A percentile compares a stretch with the other conserved stretches of the same genome.
phyloP scores from a whole-genome alignment of 257 asterid species.

The Haberlea rhodopensis region DNA sequence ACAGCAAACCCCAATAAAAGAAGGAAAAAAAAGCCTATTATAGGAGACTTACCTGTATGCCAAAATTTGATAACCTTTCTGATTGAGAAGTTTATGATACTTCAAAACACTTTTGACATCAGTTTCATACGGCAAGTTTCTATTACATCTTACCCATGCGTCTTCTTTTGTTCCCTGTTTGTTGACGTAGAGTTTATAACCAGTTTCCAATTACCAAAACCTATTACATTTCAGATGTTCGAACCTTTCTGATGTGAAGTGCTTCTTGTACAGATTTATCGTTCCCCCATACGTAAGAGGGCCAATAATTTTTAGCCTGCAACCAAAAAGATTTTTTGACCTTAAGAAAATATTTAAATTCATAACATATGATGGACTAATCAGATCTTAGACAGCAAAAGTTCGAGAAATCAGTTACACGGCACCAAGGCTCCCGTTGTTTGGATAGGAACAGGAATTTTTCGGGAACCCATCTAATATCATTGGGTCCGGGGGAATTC shows the following conservation, averaged over 20 bases:
- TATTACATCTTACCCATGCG: conserved; percentile 26
- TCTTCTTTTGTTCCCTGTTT: conserved; percentile 26
- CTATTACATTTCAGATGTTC: no score
- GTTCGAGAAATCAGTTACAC: conserved; percentile 11
- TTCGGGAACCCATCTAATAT: background rate
- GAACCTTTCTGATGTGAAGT: conserved; percentile 35
- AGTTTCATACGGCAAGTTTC: background rate
- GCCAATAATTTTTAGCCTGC: conserved; percentile 24
- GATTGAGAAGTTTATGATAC: conserved; percentile 25
- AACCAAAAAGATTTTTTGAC: background rate
- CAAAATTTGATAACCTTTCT: conserved; percentile 33
- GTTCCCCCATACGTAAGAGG: conserved; percentile 28
- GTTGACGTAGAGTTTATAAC: background rate
- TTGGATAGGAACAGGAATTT: conserved; percentile 14
- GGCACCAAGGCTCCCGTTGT: conserved; percentile 22
- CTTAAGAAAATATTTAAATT: background rate
- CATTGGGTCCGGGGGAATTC: conserved; percentile 3
- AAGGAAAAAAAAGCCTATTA: no score
- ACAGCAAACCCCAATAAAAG: no score
- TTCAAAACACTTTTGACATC: conserved; percentile 18
- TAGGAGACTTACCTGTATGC: conserved; percentile 28
- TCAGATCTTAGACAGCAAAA: background rate
- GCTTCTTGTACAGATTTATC: conserved; percentile 31
- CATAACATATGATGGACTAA: background rate
- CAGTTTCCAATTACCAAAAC: no score